Evolutionary conservation across 1,284 basidiomycete species (phyloP).

Genomic region (Somion occarium): DNA sequence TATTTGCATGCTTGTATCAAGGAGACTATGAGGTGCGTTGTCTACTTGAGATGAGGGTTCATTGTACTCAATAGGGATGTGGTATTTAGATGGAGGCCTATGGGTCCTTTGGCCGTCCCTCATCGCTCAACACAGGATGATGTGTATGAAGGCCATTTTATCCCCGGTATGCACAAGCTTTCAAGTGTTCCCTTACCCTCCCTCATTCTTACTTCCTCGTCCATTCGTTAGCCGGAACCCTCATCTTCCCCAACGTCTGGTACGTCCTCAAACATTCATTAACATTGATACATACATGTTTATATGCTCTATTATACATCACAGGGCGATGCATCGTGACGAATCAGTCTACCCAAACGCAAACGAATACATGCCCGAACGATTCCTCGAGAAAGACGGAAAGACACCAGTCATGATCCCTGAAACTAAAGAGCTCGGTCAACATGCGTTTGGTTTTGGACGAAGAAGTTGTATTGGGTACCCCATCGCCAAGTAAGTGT

Average conservation of each 20-base stretch:
- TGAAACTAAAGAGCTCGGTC: slow-evolving; percentile 5
- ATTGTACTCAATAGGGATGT: too few relatives aligned
- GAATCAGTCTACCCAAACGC: slow-evolving; percentile 5
- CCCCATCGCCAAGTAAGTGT: slow-evolving; percentile 6
- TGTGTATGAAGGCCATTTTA: slow-evolving; percentile 20
- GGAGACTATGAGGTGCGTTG: neutral
- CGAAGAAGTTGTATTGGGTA: slow-evolving; percentile 5
- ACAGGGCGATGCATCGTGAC: neutral
- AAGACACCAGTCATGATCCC: neutral
- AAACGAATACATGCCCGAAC: slow-evolving; percentile 8
- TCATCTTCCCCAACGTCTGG: slow-evolving; percentile 10
- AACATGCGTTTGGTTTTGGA: slow-evolving; percentile 9
- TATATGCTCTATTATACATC: too few relatives aligned
- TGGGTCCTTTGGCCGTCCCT: slow-evolving; percentile 5
- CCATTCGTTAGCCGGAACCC: neutral
- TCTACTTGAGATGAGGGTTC: too few relatives aligned
- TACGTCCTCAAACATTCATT: too few relatives aligned
- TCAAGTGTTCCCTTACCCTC: neutral
- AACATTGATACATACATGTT: too few relatives aligned
- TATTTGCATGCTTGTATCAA: slow-evolving; percentile 7
- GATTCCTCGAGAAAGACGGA: slow-evolving; percentile 6
- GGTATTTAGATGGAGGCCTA: slow-evolving; percentile 9
- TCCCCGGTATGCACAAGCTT: slow-evolving; percentile 21
- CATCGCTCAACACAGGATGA: slow-evolving; percentile 9
- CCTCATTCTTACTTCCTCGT: neutral